phyloP scores from a whole-genome alignment of 306 rosid genomes.

The Lithocarpus polystachyus region DNA sequence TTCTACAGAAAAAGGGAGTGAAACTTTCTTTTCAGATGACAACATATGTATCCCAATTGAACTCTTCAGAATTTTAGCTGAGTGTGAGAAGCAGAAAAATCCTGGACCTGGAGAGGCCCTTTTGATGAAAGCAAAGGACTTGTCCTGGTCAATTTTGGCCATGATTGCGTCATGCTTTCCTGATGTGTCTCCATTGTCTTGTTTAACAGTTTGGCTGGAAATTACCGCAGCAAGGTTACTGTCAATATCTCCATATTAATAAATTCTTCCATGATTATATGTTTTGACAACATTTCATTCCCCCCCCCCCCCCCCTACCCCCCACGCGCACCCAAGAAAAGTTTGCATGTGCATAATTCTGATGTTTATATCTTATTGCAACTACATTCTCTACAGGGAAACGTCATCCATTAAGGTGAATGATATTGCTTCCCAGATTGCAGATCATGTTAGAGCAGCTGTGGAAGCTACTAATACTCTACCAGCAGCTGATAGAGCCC shows the following conservation, averaged over 20 bases:
- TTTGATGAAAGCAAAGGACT: conserved; percentile 84
- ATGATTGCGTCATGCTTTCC: conserved; percentile 93
- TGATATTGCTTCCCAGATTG: conserved; percentile 87
- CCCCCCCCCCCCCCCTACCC: not conserved
- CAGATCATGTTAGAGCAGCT: conserved; percentile 85
- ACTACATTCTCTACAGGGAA: conserved; percentile 62
- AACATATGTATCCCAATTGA: conserved; percentile 70
- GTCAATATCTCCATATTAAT: conserved; percentile 21
- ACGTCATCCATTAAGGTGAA: conserved; percentile 93
- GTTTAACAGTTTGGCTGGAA: conserved; percentile 94
- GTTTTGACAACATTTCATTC: conserved; percentile 8
- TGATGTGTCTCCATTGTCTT: conserved; percentile 83
- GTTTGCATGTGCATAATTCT: not conserved
- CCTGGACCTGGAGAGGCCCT: conserved; percentile 92
- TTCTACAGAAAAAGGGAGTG: conserved; percentile 50
- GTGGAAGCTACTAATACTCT: conserved; percentile 78
- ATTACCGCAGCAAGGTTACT: conserved; percentile 93
- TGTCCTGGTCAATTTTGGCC: conserved; percentile 94
- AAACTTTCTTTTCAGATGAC: conserved; percentile 53
- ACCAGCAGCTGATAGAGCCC: conserved; percentile 52
- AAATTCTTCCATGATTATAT: conserved; percentile 25
- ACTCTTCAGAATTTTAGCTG: conserved; percentile 84
- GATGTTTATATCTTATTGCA: conserved; percentile 24
- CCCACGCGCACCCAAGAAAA: not conserved
- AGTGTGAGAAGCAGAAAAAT: conserved; percentile 68